Conservation (phyloP, 208 protist species). For the Trypanosoma melophagium region DNA sequence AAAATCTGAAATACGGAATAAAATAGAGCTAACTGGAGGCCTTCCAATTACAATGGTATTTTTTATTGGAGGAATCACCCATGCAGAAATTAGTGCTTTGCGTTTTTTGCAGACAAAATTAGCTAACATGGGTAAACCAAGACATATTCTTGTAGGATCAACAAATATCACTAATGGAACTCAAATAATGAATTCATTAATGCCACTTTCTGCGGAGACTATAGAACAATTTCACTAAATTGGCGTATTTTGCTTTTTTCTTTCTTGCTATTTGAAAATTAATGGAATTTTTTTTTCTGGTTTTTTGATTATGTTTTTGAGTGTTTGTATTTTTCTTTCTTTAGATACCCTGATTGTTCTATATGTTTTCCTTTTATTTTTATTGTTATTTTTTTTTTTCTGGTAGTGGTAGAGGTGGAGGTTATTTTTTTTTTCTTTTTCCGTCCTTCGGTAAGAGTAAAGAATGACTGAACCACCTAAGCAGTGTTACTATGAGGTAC, state of each 20-base stretch:
- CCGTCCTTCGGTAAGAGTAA: background rate
- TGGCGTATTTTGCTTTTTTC: background rate
- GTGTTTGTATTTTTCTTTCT: background rate
- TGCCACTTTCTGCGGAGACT: conserved; percentile 35
- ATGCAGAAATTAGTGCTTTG: conserved; percentile 90
- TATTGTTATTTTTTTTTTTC: conserved; percentile 11
- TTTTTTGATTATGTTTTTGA: background rate
- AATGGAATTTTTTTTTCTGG: background rate
- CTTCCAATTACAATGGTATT: conserved; percentile 76
- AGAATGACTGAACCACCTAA: conserved; percentile 44
- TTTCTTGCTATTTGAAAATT: background rate
- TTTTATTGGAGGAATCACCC: conserved; percentile 93
- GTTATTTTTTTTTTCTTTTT: background rate
- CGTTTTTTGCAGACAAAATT: conserved; percentile 77
- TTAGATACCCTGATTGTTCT: background rate
- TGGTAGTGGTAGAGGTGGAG: too few relatives aligned
- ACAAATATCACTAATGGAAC: conserved; percentile 71
- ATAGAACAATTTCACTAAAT: background rate
- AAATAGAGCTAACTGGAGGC: conserved; percentile 31
- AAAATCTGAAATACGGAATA: conserved; percentile 52
- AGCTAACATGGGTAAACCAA: conserved; percentile 34
- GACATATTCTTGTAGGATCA: conserved; percentile 53
- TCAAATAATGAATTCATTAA: conserved; percentile 46
- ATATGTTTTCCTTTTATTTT: background rate
- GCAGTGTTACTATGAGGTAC: conserved; percentile 88